phyloP scores from a whole-genome alignment of 1,284 basidiomycete genomes.

The Melampsora abietis-canadensis region DNA sequence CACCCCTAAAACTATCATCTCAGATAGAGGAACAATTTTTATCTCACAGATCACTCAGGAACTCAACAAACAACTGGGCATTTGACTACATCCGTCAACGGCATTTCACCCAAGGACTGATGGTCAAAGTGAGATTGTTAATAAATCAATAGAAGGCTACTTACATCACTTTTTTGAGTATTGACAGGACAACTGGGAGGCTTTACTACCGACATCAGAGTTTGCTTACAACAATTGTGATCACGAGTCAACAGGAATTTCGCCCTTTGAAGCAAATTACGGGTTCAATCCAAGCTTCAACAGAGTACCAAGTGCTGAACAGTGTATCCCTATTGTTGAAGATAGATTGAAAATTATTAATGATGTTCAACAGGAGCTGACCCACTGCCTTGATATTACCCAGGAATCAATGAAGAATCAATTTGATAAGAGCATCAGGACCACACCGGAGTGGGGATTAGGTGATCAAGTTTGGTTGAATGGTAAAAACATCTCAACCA shows the following conservation, averaged over 20 bases:
- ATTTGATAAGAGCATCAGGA: background rate
- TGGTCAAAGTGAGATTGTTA: background rate
- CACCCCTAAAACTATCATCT: no score
- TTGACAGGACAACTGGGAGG: slow-evolving; percentile 42
- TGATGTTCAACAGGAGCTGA: background rate
- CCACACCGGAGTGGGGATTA: background rate
- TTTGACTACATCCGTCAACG: background rate
- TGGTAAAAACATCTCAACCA: background rate
- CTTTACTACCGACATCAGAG: background rate
- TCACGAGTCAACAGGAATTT: background rate
- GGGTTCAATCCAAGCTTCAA: background rate
- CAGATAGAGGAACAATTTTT: slow-evolving; percentile 5
- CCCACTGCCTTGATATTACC: background rate
- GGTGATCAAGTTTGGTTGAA: slow-evolving; percentile 3
- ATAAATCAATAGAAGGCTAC: background rate
- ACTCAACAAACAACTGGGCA: background rate
- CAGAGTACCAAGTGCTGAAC: background rate
- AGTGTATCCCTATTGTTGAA: background rate
- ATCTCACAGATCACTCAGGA: background rate
- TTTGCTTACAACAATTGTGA: slow-evolving; percentile 10
- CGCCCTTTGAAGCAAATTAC: slow-evolving; percentile 4
- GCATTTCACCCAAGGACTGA: background rate
- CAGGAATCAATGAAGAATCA: slow-evolving; percentile 13
- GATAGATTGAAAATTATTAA: background rate
- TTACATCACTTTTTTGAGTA: background rate